Conservation (phyloP, 208 protist species). For the Acanthamoeba triangularis region DNA sequence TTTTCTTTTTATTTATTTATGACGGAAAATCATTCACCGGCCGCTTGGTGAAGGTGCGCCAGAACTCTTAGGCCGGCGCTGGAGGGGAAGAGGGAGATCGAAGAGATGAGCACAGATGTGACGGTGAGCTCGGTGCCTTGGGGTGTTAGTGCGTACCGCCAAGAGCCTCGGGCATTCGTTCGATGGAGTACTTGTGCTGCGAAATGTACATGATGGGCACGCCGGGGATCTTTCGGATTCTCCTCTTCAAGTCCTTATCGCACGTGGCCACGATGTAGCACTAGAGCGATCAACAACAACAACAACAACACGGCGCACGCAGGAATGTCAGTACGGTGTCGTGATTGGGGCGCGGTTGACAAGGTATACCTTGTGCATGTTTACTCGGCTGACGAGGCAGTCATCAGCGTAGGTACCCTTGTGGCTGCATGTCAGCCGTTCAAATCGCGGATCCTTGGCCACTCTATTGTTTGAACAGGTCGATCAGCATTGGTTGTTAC, state of each 20-base stretch:
- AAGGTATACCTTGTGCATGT: constrained; percentile 83
- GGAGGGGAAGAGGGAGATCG: no score
- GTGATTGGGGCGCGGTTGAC: not conserved
- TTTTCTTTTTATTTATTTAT: not conserved
- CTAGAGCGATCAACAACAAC: constrained; percentile 30
- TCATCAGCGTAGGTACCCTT: constrained; percentile 99
- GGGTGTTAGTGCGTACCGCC: not conserved
- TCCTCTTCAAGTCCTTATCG: constrained; percentile 98
- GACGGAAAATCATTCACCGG: no score
- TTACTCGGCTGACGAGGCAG: constrained; percentile 98
- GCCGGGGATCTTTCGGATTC: constrained; percentile 98
- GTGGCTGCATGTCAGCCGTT: constrained; percentile 97
- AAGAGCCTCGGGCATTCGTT: constrained; percentile 97
- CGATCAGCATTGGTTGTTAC: not conserved
- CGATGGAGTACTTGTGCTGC: constrained; percentile 98
- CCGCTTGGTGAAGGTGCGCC: no score
- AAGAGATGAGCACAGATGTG: not conserved
- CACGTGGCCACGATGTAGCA: constrained; percentile 95
- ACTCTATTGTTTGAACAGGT: constrained; percentile 83
- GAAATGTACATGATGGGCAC: constrained; percentile 99
- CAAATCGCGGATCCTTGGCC: constrained; percentile 98
- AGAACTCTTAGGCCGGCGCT: no score
- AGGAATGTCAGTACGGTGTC: not conserved
- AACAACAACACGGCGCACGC: no score
- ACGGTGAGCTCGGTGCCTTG: no score